Conservation (phyloP, 345 rosid species). For the Salix viminalis region DNA sequence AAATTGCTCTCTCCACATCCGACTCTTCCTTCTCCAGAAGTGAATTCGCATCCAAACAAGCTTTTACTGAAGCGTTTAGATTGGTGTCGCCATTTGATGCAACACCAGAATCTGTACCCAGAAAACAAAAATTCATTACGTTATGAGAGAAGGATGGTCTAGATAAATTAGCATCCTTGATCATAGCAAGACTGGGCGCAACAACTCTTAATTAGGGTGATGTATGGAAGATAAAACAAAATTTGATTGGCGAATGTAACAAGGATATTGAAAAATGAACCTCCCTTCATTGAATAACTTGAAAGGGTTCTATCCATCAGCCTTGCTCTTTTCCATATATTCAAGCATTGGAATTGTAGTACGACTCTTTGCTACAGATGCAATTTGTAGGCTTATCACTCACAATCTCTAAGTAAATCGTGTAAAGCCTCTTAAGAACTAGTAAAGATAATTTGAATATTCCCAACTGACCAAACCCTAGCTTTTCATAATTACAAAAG, state of each 20-base stretch:
- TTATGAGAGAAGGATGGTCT: neutral
- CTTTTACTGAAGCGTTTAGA: slow-evolving; percentile 31
- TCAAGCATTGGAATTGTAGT: no score
- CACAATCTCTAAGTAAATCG: no score
- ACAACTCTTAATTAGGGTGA: neutral
- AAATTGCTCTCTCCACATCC: slow-evolving; percentile 60
- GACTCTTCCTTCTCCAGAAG: slow-evolving; percentile 58
- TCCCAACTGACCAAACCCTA: neutral
- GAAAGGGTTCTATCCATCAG: no score
- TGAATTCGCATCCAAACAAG: slow-evolving; percentile 42
- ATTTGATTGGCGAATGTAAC: no score
- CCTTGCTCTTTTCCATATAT: no score
- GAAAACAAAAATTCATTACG: neutral
- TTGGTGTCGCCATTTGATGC: slow-evolving; percentile 36
- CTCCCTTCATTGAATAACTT: no score
- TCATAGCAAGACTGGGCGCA: neutral
- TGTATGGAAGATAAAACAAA: neutral
- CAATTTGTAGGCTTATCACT: no score
- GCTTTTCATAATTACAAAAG: neutral
- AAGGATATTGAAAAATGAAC: no score
- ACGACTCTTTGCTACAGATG: no score
- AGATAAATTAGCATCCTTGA: neutral
- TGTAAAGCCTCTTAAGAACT: no score
- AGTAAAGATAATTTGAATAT: no score
- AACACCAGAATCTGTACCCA: slow-evolving; percentile 37